Conservation (phyloP, 1,139 yeast species). For the Diutina catenulata region DNA sequence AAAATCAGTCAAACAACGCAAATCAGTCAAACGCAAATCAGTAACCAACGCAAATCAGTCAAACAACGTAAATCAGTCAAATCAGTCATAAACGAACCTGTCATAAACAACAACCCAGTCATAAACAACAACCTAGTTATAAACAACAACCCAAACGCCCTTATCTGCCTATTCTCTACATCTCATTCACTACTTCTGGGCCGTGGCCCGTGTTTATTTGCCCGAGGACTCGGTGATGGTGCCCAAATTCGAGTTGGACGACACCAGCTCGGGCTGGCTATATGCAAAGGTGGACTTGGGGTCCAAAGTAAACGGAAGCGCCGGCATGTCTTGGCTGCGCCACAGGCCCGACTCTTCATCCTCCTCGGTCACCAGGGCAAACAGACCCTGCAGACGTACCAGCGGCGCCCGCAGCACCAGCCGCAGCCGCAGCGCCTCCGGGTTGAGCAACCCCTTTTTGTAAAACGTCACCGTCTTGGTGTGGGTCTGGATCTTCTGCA, state of each 20-base stretch:
- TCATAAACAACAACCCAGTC: no score
- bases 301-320: conserved; percentile 4
- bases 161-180: no score
- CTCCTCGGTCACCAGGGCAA: conserved; percentile 5
- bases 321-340: conserved; percentile 2
- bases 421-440: neutral
- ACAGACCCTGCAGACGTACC: conserved; percentile 2
- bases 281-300: conserved; percentile 1
- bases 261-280: neutral
- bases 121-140: no score
- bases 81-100: no score
- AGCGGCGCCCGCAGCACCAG: neutral
- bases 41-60: no score
- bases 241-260: conserved; percentile 4
- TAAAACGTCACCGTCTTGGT: conserved; percentile 51
- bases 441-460: conserved; percentile 3
- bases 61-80: no score
- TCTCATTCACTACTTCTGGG: no score
- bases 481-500: conserved; percentile 37
- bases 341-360: conserved; percentile 4
- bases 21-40: no score
- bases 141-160: no score
- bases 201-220: no score
- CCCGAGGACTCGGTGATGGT: conserved; percentile 3
- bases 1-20: no score